Conservation (phyloP, 2,329 filamentous ascomycete genomes). For the Cladophialophora chaetospira region DNA sequence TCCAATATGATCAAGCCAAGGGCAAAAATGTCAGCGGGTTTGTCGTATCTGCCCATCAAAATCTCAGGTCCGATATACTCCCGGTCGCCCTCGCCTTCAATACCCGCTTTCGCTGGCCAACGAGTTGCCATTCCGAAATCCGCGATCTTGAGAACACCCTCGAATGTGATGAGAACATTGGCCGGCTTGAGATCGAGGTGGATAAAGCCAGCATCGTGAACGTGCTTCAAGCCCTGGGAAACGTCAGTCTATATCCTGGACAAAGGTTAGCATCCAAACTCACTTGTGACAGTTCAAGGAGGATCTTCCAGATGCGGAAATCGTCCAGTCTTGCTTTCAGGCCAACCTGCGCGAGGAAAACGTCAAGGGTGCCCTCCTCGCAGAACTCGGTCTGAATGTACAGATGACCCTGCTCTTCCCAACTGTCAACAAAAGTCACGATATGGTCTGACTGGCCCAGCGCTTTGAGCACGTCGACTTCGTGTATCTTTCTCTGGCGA, state of each 20-base stretch:
- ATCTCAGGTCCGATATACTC: slow-evolving; percentile 96
- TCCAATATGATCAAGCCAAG: slow-evolving; percentile 93
- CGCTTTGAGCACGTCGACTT: slow-evolving; percentile 77
- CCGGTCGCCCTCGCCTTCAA: slow-evolving; percentile 91
- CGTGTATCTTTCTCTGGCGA: slow-evolving; percentile 78
- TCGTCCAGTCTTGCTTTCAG: slow-evolving; percentile 86
- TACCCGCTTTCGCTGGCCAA: slow-evolving; percentile 73
- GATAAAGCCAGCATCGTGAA: slow-evolving; percentile 83
- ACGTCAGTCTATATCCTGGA: slow-evolving; percentile 33
- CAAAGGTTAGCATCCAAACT: slow-evolving; percentile 40
- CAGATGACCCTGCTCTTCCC: slow-evolving; percentile 81
- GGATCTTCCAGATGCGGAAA: slow-evolving; percentile 97
- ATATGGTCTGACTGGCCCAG: slow-evolving; percentile 81
- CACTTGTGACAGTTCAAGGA: slow-evolving; percentile 82
- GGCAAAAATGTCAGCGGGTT: slow-evolving; percentile 90
- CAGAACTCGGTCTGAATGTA: slow-evolving; percentile 99
- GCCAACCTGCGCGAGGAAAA: slow-evolving; percentile 80
- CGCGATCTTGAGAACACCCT: slow-evolving; percentile 66
- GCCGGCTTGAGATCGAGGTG: slow-evolving; percentile 68
- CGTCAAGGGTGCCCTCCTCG: slow-evolving; percentile 86
- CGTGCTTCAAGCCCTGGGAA: slow-evolving; percentile 77
- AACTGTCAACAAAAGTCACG: slow-evolving; percentile 78
- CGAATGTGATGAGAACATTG: slow-evolving; percentile 67
- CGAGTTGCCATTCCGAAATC: slow-evolving; percentile 72
- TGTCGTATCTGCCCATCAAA: slow-evolving; percentile 80